Evolutionary conservation across 2,329 filamentous ascomycete species (phyloP).

Genomic region (Monosporascus sp.): DNA sequence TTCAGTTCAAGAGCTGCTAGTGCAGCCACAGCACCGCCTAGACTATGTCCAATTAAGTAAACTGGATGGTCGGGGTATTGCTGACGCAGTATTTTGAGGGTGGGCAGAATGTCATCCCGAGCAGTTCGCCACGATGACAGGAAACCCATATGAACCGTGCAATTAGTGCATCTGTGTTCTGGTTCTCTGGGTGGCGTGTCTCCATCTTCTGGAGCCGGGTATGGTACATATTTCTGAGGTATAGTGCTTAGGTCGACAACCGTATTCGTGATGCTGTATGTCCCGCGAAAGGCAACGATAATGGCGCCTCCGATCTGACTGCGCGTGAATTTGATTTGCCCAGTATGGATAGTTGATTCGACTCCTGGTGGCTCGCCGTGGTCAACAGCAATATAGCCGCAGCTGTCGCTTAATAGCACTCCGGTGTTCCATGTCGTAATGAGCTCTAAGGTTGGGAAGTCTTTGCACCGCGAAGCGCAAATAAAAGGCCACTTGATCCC

Average conservation of each 20-base stretch:
- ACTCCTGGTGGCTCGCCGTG: conserved; percentile 40
- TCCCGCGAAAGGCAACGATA: conserved; percentile 86
- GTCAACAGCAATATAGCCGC: conserved; percentile 89
- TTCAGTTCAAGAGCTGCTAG: conserved; percentile 80
- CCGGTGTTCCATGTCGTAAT: conserved; percentile 89
- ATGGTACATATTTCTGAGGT: conserved; percentile 87
- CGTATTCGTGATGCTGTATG: conserved; percentile 89
- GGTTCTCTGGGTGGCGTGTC: conserved; percentile 28
- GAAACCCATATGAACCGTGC: conserved; percentile 90
- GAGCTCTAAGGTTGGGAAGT: conserved; percentile 76
- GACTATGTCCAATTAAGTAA: conserved; percentile 80
- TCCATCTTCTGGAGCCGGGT: conserved; percentile 54
- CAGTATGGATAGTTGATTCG: conserved; percentile 1
- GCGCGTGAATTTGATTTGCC: conserved; percentile 3
- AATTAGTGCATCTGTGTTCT: conserved; percentile 68
- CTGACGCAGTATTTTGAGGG: conserved; percentile 53
- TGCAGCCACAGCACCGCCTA: conserved; percentile 87
- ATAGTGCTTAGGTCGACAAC: conserved; percentile 85
- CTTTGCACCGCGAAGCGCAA: conserved; percentile 77
- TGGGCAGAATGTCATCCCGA: conserved; percentile 61
- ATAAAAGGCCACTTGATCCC: conserved; percentile 79
- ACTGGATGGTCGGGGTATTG: conserved; percentile 67
- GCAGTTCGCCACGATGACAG: conserved; percentile 78
- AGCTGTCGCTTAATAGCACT: conserved; percentile 78
- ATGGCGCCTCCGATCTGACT: conserved; percentile 41